A percentile compares a stretch with the other conserved stretches of the same genome.
phyloP scores from a whole-genome alignment of 129 eudicot species.

The Dittrichia graveolens region DNA sequence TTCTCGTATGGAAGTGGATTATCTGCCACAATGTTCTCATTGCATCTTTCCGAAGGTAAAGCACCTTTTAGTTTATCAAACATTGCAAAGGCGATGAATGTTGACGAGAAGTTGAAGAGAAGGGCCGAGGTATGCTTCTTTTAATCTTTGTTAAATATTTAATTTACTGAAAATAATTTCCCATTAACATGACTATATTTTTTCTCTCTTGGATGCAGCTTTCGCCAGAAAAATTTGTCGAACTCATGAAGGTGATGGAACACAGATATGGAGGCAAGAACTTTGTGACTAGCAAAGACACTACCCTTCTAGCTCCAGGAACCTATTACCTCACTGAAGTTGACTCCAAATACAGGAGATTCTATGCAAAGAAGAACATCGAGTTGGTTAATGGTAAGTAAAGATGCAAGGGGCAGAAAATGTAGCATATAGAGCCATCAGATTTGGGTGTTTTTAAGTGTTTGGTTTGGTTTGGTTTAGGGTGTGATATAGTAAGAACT shows the following conservation, averaged over 20 bases:
- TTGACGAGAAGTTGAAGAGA: constrained; percentile 64
- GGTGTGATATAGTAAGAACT: constrained; percentile 18
- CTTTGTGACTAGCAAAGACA: constrained; percentile 79
- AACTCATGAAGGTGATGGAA: constrained; percentile 79
- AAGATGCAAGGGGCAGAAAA: constrained; percentile 11
- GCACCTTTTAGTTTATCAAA: constrained; percentile 82
- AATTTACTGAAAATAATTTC: neutral
- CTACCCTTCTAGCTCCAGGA: constrained; percentile 69
- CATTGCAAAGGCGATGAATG: constrained; percentile 67
- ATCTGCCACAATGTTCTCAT: constrained; percentile 78
- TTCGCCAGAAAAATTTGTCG: constrained; percentile 68
- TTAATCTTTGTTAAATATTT: neutral
- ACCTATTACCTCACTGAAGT: constrained; percentile 80
- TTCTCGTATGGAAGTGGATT: constrained; percentile 88
- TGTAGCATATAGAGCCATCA: constrained; percentile 2
- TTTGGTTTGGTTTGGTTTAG: constrained; percentile 22
- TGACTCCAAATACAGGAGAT: constrained; percentile 77
- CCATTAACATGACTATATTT: neutral
- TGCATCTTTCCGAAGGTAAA: constrained; percentile 60
- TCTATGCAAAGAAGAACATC: constrained; percentile 56
- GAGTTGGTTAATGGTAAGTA: constrained; percentile 59
- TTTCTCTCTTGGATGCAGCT: constrained; percentile 37
- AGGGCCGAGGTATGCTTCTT: constrained; percentile 65
- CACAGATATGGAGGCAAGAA: constrained; percentile 86
- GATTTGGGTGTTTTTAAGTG: constrained; percentile 27